These are phyloP conservation scores for Paramecium octaurelia DNA, from an alignment of 73 alveolate genomes.

Conservation along the genomic window DNA sequence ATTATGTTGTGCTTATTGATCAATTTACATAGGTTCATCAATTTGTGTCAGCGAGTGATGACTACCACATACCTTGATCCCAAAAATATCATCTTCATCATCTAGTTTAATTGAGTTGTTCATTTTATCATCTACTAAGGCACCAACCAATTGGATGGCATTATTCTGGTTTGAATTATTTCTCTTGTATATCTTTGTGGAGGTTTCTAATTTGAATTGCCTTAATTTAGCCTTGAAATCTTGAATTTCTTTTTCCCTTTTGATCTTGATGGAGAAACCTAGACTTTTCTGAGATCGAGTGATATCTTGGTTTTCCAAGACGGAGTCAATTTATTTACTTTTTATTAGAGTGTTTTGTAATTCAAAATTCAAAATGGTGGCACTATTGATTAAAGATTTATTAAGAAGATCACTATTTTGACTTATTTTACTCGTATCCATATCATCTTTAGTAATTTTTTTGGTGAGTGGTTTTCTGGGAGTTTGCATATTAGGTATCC, in stretches of 20 bases:
- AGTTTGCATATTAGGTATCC: slow-evolving; percentile 17
- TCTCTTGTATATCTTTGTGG: neutral
- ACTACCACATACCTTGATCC: slow-evolving; percentile 24
- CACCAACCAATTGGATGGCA: neutral
- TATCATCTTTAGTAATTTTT: slow-evolving; percentile 18
- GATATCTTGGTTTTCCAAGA: neutral
- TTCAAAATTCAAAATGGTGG: neutral
- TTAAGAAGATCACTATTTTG: neutral
- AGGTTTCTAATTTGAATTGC: slow-evolving; percentile 19
- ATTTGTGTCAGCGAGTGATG: neutral
- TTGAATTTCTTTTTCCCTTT: neutral
- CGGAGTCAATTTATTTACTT: neutral
- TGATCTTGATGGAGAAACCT: neutral
- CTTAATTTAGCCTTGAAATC: neutral
- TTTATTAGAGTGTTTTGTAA: neutral
- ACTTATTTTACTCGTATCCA: slow-evolving; percentile 15
- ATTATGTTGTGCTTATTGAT: neutral
- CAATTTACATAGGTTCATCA: neutral
- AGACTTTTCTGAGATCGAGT: neutral
- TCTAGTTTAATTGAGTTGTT: neutral
- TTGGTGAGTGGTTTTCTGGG: neutral
- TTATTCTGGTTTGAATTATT: neutral
- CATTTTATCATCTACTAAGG: neutral
- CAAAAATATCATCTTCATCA: slow-evolving; percentile 23
- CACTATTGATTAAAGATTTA: neutral